These are phyloP conservation scores for Acrocalymma vagum DNA, from an alignment of 2,329 filamentous ascomycete species.

Conservation along the genomic window DNA sequence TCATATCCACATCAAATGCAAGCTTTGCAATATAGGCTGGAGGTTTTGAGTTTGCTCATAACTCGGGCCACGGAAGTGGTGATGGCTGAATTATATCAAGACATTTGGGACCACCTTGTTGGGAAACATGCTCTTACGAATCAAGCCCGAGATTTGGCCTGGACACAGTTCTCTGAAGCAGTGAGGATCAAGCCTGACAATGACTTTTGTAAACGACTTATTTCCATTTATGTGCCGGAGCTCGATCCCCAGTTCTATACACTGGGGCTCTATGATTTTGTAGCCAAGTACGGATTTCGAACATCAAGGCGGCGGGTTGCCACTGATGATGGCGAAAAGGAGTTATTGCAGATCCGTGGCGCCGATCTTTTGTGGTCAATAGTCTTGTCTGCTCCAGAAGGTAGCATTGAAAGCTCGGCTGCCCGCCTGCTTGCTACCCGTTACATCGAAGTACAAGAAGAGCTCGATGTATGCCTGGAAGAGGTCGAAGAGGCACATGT, in stretches of 20 bases:
- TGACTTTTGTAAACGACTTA: slow-evolving; percentile 39
- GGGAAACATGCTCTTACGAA: slow-evolving; percentile 68
- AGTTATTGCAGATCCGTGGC: slow-evolving; percentile 60
- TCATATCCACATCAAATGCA: slow-evolving; percentile 18
- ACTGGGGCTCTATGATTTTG: slow-evolving; percentile 68
- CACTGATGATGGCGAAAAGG: slow-evolving; percentile 26
- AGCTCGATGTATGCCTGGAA: slow-evolving; percentile 52
- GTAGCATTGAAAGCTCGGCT: slow-evolving; percentile 72
- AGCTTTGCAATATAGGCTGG: slow-evolving; percentile 54
- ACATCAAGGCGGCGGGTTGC: slow-evolving; percentile 20
- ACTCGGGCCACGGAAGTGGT: slow-evolving; percentile 69
- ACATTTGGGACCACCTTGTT: slow-evolving; percentile 78
- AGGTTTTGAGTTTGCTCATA: slow-evolving; percentile 67
- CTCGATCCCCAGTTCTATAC: slow-evolving; percentile 69
- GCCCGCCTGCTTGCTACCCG: slow-evolving; percentile 76
- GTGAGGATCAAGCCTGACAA: slow-evolving; percentile 29
- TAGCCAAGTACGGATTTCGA: slow-evolving; percentile 55
- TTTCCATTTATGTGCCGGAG: slow-evolving; percentile 62
- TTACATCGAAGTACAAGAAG: slow-evolving; percentile 65
- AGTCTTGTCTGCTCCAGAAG: slow-evolving; percentile 72
- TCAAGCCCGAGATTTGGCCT: slow-evolving; percentile 71
- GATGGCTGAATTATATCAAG: slow-evolving; percentile 66
- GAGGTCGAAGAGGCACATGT: slow-evolving; percentile 70
- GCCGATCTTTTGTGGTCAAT: slow-evolving; percentile 84
- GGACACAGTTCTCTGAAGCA: slow-evolving; percentile 57